phyloP scores from a whole-genome alignment of 164 flowering plant species.

The Saururus chinensis region DNA sequence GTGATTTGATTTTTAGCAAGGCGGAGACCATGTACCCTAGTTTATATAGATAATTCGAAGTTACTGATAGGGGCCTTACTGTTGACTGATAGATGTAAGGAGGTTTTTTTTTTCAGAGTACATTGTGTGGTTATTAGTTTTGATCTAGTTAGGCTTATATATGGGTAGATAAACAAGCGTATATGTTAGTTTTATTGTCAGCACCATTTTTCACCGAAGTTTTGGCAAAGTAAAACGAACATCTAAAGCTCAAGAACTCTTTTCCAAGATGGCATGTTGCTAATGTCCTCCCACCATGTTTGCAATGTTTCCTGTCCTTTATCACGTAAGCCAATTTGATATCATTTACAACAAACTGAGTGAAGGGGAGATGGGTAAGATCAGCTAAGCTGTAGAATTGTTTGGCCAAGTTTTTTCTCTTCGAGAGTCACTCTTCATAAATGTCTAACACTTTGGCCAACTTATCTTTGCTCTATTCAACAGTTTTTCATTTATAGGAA shows the following conservation, averaged over 20 bases:
- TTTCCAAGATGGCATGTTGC: slow-evolving; percentile 21
- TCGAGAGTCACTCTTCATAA: slow-evolving; percentile 39
- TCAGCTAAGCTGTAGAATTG: slow-evolving; percentile 57
- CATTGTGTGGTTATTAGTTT: too few relatives aligned
- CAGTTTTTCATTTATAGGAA: too few relatives aligned
- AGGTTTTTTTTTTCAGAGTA: too few relatives aligned
- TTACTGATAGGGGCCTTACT: too few relatives aligned
- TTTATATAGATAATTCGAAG: too few relatives aligned
- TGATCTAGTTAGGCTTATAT: too few relatives aligned
- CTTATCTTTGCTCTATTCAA: slow-evolving; percentile 32
- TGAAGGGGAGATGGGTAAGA: slow-evolving; percentile 39
- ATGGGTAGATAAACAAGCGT: too few relatives aligned
- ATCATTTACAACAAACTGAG: slow-evolving; percentile 24
- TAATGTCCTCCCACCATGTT: slow-evolving; percentile 40
- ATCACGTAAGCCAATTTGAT: slow-evolving; percentile 31
- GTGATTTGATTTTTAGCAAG: too few relatives aligned
- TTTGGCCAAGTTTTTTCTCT: slow-evolving; percentile 46
- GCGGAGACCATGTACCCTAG: too few relatives aligned
- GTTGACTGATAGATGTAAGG: too few relatives aligned
- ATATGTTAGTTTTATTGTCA: too few relatives aligned
- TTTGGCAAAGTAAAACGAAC: neutral
- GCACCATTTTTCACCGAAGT: too few relatives aligned
- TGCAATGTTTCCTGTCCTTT: slow-evolving; percentile 34
- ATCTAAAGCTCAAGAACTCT: slow-evolving; percentile 8
- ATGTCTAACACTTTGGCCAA: slow-evolving; percentile 38